Base-by-base conservation (phyloP, 2,329 filamentous ascomycete species). In the Xylariales sp. region DNA sequence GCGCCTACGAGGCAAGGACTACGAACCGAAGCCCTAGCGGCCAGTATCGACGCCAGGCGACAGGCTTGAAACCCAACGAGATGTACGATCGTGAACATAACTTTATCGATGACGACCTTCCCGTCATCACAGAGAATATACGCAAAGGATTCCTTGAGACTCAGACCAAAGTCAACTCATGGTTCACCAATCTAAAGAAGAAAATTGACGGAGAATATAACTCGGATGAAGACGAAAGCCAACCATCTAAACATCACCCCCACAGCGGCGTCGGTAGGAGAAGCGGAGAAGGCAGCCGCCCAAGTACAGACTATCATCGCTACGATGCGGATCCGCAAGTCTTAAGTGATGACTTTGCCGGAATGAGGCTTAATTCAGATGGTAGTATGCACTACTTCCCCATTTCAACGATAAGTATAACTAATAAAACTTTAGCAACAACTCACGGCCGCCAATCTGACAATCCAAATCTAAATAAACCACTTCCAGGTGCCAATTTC, bases 311-410 rank as follows among this genome's bases (percentile, higher is more conserved):
- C 78, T 93, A 94, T 70, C 91, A 94, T 74, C 90, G 93, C 65
- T 99, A 99, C 77, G 96, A 99, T 79, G 94, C 94, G 34, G 96
- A 99, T 78, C 96, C 95, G 36, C 90, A 94, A 77, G 89, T 98
- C 45, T 85, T 99, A 39, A 90, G 91, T 69, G 95, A 97, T 75
- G 94, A 98, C 76, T 98, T 99, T 81, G 87, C 88, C 14, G 88
- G 88, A 39, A 90, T 91, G 79, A 87, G 86, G 76, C 85, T 91
- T 67, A 83, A 87, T 43, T 81, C 82, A 28, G 89, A 90, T 74
- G 87, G 88, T 60, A 88, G 89, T 90, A 80, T 81, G 88, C 81
- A 54, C 39, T 50, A 14, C 14, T 18, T 60, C 18, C 52, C n/a
- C 18, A 5, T 60, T 18, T 45, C 34, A 18, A 46, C 69, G 88